phyloP scores from a whole-genome alignment of 169 alveolate genomes.

The Ichthyophthirius multifiliis region DNA sequence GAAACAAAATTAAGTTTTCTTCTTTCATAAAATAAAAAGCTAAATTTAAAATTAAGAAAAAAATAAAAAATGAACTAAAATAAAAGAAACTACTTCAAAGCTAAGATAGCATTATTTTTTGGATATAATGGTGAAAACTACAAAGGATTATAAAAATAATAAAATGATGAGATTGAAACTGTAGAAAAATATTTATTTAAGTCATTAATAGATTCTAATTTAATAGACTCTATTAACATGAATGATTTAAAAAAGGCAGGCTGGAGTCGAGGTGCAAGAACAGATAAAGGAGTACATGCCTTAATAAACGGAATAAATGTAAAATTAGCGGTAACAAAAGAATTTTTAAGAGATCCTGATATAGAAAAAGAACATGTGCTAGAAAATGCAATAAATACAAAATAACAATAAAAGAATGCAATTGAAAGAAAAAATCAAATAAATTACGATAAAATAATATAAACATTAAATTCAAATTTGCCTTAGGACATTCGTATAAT shows the following conservation, averaged over 20 bases:
- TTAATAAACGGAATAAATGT: constrained; percentile 52
- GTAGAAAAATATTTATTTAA: constrained; percentile 54
- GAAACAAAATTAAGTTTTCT: no score
- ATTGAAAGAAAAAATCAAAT: constrained; percentile 1
- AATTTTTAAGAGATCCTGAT: neutral
- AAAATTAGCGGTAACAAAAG: constrained; percentile 41
- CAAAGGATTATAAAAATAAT: constrained; percentile 42
- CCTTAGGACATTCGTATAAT: constrained; percentile 14
- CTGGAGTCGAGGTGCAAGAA: constrained; percentile 76
- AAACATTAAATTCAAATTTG: constrained; percentile 10
- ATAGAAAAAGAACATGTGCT: neutral
- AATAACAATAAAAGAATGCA: neutral
- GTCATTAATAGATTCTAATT: constrained; percentile 47
- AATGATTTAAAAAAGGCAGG: constrained; percentile 52
- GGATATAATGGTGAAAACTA: constrained; percentile 62
- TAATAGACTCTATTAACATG: constrained; percentile 31
- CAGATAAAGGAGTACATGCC: constrained; percentile 81
- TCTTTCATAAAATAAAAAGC: no score
- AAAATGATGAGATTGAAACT: constrained; percentile 45
- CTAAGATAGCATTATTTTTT: constrained; percentile 42
- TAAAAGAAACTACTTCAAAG: constrained; percentile 18
- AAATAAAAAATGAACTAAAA: neutral
- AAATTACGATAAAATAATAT: neutral
- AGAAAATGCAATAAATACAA: neutral
- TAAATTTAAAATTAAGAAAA: neutral